phyloP scores from a whole-genome alignment of 495 filamentous ascomycete genomes.

The Alectoria sarmentosa region DNA sequence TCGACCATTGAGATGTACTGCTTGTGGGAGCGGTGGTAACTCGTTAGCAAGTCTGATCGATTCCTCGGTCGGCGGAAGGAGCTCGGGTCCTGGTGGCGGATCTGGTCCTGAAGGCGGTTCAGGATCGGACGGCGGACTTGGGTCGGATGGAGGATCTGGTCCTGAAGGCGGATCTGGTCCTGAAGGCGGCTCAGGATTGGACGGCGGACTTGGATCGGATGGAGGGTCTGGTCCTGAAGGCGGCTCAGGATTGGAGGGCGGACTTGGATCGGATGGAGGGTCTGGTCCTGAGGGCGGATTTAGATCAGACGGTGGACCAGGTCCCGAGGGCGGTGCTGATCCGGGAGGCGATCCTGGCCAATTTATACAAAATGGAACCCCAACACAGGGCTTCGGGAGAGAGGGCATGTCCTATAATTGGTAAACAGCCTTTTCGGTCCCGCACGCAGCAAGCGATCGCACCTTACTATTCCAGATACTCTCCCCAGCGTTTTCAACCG shows the following conservation, averaged over 20 bases:
- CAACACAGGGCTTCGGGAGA: not conserved
- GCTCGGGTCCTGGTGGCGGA: not conserved
- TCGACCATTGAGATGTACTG: not conserved
- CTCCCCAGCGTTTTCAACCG: not conserved
- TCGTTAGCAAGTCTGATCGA: not conserved
- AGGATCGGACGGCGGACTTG: not conserved
- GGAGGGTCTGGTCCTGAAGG: not conserved
- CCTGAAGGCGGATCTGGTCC: not conserved
- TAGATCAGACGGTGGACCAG: not conserved
- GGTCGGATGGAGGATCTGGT: not conserved
- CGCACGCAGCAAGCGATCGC: not conserved
- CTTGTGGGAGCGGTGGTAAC: not conserved
- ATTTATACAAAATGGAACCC: not conserved
- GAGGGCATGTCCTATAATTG: not conserved
- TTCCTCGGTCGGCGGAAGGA: not conserved
- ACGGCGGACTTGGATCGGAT: not conserved
- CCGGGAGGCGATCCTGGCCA: not conserved
- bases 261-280: not conserved
- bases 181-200: not conserved
- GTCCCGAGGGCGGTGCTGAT: not conserved
- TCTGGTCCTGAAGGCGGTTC: not conserved
- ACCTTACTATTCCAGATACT: not conserved
- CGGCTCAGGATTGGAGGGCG: not conserved
- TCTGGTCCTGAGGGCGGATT: not conserved
- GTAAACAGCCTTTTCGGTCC: not conserved